Evolutionary conservation across 2,329 filamentous ascomycete species (phyloP), one percentile per base, ranked within the genome.

Genomic region (Phoma sp.): DNA sequence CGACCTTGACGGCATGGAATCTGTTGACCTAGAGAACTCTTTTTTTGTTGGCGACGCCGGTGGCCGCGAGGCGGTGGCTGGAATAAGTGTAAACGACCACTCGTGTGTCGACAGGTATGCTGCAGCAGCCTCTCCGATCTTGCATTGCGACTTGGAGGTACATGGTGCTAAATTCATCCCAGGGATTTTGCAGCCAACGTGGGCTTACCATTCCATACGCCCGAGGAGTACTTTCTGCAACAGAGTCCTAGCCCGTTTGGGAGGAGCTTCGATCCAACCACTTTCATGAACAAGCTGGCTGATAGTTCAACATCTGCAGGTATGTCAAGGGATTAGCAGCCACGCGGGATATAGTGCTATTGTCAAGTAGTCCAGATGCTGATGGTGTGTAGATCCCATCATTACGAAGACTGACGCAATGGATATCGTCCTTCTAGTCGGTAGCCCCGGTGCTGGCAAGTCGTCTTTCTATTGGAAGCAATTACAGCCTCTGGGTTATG

Each of bases 31-130:
- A 31, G 77, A 83, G 15, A 78, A 81, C 3, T 96, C 91, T 22
- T 81, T 97, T 60, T 97, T 96, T 71, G 87, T 99, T 39, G 95
- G 95, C 39, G 95, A 99, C 78, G 95, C 95, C 43, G 86, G 82
- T 48, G 86, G 70, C 69, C 79, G 62, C 4, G 66, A 69, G 80
- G 85, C 60, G 61, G 69, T 70, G 35, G 64, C 73, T 61, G 73
- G 65, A 71, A 70, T 61, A 66, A 72, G 60, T 73, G 76, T 51
- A 36, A 82, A 82, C 50, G 85, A 88, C 72, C 81, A 87, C 76
- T 84, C 85, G 15, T 81, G 80, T 67, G 83, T 80, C 12, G 86
- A 88, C 74, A 80, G 84, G 83, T 85, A 68, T 40, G 69, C 58
- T 60, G 31, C 41, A 51, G 25, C 17, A 17, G 17, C 17, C 17